A percentile compares a stretch with the other conserved stretches of the same genome.
Conservation (phyloP, 2,329 filamentous ascomycete species). For the Dendryphion nanum region DNA sequence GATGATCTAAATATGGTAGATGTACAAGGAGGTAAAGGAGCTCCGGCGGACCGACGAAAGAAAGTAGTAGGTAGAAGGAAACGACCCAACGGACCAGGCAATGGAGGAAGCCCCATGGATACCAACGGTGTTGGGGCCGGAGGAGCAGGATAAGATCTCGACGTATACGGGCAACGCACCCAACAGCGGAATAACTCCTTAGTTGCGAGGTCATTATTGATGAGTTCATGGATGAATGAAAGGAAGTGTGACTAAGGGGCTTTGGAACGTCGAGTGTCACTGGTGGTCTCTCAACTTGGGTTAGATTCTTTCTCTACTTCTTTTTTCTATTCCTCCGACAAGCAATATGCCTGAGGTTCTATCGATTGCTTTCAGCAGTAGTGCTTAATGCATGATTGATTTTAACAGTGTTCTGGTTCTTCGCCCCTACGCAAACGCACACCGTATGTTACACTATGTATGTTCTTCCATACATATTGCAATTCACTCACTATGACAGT, state of each 20-base stretch:
- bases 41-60: conserved; percentile 31
- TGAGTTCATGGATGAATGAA: not conserved
- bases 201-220: no score
- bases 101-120: conserved; percentile 41
- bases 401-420: no score
- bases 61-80: conserved; percentile 38
- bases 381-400: no score
- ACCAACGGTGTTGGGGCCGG: conserved; percentile 37
- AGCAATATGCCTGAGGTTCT: no score
- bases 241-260: not conserved
- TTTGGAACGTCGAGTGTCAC: not conserved
- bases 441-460: no score
- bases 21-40: conserved; percentile 30
- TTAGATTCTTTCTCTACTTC: not conserved
- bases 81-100: conserved; percentile 28
- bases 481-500: no score
- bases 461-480: no score
- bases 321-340: no score
- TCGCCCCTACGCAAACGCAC: no score
- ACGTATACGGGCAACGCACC: not conserved
- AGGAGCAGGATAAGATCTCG: conserved; percentile 7
- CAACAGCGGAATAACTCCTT: no score
- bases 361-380: no score
- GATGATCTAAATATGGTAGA: conserved; percentile 42
- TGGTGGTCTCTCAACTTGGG: not conserved